Evolutionary conservation across 768 basidiomycete species (phyloP).

Genomic region (Mycena haematopus): DNA sequence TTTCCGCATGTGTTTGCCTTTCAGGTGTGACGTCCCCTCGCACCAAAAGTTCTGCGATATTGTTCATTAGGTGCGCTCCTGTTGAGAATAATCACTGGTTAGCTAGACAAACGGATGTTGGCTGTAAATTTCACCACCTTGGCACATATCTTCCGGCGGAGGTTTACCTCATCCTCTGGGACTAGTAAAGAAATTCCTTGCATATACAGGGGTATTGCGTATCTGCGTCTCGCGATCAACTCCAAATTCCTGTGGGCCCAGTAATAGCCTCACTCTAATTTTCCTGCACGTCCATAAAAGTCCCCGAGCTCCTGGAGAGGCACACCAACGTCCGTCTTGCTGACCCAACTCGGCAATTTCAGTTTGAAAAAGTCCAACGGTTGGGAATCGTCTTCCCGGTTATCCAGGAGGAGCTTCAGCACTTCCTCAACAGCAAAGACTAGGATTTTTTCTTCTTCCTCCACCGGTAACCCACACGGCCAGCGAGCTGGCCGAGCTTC

Average conservation of each 20-base stretch:
- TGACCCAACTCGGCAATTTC: constrained; percentile 53
- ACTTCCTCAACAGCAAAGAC: constrained; percentile 26
- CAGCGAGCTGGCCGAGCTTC: constrained; percentile 25
- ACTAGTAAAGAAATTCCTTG: constrained; percentile 52
- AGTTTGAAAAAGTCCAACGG: constrained; percentile 46
- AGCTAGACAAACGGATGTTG: not conserved
- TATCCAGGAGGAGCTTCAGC: constrained; percentile 18
- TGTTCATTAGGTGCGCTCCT: constrained; percentile 28
- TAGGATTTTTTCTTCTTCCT: constrained; percentile 19
- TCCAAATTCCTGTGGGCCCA: not conserved
- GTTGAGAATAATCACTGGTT: not conserved
- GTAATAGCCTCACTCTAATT: constrained; percentile 42
- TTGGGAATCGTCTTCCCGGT: not conserved
- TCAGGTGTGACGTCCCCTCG: constrained; percentile 16
- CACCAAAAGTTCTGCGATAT: constrained; percentile 21
- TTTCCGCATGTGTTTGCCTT: constrained; percentile 39
- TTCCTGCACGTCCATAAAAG: constrained; percentile 49
- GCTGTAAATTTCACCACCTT: not conserved
- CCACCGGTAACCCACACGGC: not conserved
- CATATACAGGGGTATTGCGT: constrained; percentile 53
- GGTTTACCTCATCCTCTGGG: constrained; percentile 25
- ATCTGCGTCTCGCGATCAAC: constrained; percentile 37
- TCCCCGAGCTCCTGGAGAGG: constrained; percentile 55
- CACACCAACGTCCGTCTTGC: constrained; percentile 50
- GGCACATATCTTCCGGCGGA: constrained; percentile 17